Percentiles rank a stretch among this genome's conserved stretches.
These are phyloP conservation scores for Euphorbia peplus DNA, from an alignment of 345 rosid genomes.

Conservation along the genomic window DNA sequence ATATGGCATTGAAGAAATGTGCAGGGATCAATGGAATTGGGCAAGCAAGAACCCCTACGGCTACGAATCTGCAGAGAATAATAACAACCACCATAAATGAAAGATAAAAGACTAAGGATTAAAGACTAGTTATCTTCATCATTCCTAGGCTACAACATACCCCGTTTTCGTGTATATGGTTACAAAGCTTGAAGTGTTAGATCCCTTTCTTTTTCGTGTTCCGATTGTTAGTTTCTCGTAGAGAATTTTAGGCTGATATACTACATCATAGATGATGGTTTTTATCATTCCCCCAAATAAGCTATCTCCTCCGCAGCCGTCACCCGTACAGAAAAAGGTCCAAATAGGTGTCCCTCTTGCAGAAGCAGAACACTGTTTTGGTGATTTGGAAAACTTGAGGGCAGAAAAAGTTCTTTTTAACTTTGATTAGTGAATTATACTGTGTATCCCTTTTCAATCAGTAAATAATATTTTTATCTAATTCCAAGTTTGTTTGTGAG, in stretches of 20 bases:
- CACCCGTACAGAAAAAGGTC: constrained; percentile 5
- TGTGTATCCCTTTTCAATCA: background rate
- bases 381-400: constrained; percentile 4
- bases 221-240: background rate
- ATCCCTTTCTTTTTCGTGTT: background rate
- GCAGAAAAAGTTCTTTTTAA: constrained; percentile 2
- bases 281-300: background rate
- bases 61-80: constrained; percentile 48
- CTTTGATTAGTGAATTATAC: background rate
- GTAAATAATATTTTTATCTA: constrained; percentile 2
- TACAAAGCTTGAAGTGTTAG: constrained; percentile 4
- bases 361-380: background rate
- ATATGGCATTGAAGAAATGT: constrained; percentile 83
- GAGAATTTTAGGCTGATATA: constrained; percentile 12
- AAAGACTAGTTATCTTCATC: background rate
- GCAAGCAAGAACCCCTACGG: constrained; percentile 93
- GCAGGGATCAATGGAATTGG: constrained; percentile 95
- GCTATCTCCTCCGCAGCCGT: background rate
- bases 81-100: constrained; percentile 19
- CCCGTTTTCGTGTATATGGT: background rate
- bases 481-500: background rate
- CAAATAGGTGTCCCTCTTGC: constrained; percentile 4
- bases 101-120: background rate
- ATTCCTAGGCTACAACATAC: background rate
- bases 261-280: background rate